These are phyloP conservation scores for Schizonepeta tenuifolia DNA, from an alignment of 257 asterid species.

Conservation along the genomic window DNA sequence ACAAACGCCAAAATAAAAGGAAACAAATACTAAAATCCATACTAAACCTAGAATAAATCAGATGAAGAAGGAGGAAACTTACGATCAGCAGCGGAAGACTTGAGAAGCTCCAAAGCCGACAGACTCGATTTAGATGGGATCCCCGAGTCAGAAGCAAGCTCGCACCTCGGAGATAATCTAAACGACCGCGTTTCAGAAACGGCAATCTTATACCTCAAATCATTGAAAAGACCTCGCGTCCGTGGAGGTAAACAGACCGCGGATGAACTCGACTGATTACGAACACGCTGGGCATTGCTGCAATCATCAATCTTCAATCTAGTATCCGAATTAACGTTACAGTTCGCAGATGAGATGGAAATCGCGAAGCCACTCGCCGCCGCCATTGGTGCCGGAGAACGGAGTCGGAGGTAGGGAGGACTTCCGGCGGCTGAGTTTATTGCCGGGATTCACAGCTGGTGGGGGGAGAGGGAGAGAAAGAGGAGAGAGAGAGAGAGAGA, in stretches of 20 bases:
- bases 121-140: constrained; percentile 56
- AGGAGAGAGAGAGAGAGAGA: neutral
- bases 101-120: constrained; percentile 79
- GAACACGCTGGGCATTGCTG: constrained; percentile 29
- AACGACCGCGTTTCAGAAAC: constrained; percentile 34
- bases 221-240: constrained; percentile 24
- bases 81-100: constrained; percentile 79
- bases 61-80: constrained; percentile 34
- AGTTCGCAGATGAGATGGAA: constrained; percentile 28
- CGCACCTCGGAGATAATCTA: constrained; percentile 53
- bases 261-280: constrained; percentile 37
- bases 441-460: constrained; percentile 27
- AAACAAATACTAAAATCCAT: neutral
- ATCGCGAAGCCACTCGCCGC: constrained; percentile 48
- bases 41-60: neutral
- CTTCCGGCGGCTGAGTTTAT: constrained; percentile 31
- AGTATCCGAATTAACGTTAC: neutral
- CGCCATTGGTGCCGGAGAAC: constrained; percentile 45
- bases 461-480: neutral
- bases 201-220: constrained; percentile 37
- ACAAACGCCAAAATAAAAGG: neutral
- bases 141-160: constrained; percentile 39
- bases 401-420: constrained; percentile 34
- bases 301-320: constrained; percentile 30
- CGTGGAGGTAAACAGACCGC: constrained; percentile 40